These are phyloP conservation scores for Amanita phalloides DNA, from an alignment of 768 basidiomycete genomes.

Conservation along the genomic window DNA sequence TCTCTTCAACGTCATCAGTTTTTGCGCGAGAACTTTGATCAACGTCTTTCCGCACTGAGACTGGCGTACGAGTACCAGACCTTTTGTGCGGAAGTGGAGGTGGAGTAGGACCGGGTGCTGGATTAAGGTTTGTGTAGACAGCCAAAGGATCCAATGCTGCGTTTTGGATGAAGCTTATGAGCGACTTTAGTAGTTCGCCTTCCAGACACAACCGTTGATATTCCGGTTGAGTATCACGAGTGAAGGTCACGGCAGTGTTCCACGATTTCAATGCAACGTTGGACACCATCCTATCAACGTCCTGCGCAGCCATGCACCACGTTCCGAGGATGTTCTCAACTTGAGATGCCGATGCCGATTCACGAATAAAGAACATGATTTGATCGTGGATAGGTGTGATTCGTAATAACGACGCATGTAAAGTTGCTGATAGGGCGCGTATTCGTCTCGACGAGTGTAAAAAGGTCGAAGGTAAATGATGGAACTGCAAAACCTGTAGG, in stretches of 20 bases:
- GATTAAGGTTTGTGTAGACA: constrained; percentile 53
- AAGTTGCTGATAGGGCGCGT: constrained; percentile 43
- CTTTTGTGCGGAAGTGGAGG: constrained; percentile 20
- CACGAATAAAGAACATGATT: constrained; percentile 38
- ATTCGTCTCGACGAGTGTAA: constrained; percentile 74
- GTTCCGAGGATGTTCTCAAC: constrained; percentile 52
- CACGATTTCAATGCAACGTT: constrained; percentile 41
- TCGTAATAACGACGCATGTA: constrained; percentile 58
- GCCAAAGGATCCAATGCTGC: constrained; percentile 51
- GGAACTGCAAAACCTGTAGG: constrained; percentile 38
- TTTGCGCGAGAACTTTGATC: constrained; percentile 28
- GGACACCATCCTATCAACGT: constrained; percentile 57
- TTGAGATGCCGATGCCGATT: constrained; percentile 36
- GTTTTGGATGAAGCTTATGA: constrained; percentile 42
- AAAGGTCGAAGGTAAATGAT: constrained; percentile 77
- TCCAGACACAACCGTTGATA: background rate
- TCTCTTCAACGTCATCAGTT: constrained; percentile 56
- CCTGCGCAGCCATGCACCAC: constrained; percentile 66
- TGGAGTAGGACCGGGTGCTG: constrained; percentile 33
- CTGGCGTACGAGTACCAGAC: constrained; percentile 17
- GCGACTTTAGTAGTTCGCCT: constrained; percentile 11
- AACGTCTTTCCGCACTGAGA: constrained; percentile 18
- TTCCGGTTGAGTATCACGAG: background rate
- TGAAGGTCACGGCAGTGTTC: constrained; percentile 22
- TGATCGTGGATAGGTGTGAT: constrained; percentile 37